These are phyloP conservation scores for Diaporthe batatas DNA, from an alignment of 2,329 filamentous ascomycete species.

Conservation along the genomic window DNA sequence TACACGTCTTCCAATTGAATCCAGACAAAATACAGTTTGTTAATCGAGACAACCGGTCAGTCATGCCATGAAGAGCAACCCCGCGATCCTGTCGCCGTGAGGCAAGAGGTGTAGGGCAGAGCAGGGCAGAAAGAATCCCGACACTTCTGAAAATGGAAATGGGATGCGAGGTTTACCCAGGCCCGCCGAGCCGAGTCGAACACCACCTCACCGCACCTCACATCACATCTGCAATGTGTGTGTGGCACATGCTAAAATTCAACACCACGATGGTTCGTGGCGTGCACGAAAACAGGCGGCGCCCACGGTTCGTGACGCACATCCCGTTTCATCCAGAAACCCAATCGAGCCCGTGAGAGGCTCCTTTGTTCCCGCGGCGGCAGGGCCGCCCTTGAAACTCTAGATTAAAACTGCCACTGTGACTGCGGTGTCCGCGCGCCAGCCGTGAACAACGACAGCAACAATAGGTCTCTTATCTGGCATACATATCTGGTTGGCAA, in stretches of 20 bases:
- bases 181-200: slow-evolving; percentile 16
- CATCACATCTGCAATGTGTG: no score
- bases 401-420: not conserved
- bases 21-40: slow-evolving; percentile 4
- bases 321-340: slow-evolving; percentile 30
- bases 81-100: not conserved
- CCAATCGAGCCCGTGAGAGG: slow-evolving; percentile 20
- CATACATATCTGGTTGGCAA: no score
- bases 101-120: not conserved
- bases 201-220: not conserved
- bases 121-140: not conserved
- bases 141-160: not conserved
- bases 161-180: slow-evolving; percentile 7
- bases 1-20: not conserved
- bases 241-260: not conserved
- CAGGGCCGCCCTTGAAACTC: slow-evolving; percentile 23
- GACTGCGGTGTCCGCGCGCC: not conserved
- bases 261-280: not conserved
- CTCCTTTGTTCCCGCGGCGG: no score
- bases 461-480: not conserved
- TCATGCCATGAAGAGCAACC: slow-evolving; percentile 25
- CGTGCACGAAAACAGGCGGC: not conserved
- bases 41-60: slow-evolving; percentile 4
- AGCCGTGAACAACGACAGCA: no score
- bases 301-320: slow-evolving; percentile 19